Conservation (phyloP, 331 rosid genomes). For the Rosa hybrid region DNA sequence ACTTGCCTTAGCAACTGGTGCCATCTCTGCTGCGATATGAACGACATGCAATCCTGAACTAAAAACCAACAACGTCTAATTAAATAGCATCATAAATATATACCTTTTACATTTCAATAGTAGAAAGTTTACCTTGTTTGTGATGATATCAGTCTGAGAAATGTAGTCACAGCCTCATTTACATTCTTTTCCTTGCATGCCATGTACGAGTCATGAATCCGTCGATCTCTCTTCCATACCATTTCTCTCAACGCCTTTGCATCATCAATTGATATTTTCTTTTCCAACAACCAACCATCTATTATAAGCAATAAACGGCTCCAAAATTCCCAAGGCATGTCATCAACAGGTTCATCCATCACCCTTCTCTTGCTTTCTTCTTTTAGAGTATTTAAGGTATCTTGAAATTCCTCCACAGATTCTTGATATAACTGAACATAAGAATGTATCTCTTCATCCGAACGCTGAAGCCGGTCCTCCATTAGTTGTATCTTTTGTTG, state of each 20-base stretch:
- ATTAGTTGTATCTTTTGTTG: constrained; percentile 68
- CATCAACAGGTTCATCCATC: constrained; percentile 67
- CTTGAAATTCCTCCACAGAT: constrained; percentile 83
- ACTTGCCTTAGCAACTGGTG: constrained; percentile 96
- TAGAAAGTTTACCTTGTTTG: constrained; percentile 54
- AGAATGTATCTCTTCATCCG: constrained; percentile 81
- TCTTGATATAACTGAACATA: constrained; percentile 82
- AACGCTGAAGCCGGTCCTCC: constrained; percentile 79
- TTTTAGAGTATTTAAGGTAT: constrained; percentile 58
- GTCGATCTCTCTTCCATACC: constrained; percentile 76
- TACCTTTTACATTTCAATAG: constrained; percentile 21
- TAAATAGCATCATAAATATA: constrained; percentile 33
- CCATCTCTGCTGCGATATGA: constrained; percentile 99
- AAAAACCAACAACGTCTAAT: constrained; percentile 49
- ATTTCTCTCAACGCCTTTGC: constrained; percentile 73
- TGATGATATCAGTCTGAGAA: constrained; percentile 63
- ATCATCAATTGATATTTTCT: constrained; percentile 67
- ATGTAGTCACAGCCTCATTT: constrained; percentile 59
- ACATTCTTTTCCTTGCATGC: constrained; percentile 63
- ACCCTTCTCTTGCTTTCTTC: constrained; percentile 73
- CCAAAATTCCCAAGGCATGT: constrained; percentile 97
- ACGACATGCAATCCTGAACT: constrained; percentile 86
- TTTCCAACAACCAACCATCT: constrained; percentile 93
- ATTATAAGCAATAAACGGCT: constrained; percentile 73
- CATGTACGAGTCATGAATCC: constrained; percentile 57